Evolutionary conservation across 2,329 filamentous ascomycete genomes (phyloP).

Genomic region (Coniella lustricola): DNA sequence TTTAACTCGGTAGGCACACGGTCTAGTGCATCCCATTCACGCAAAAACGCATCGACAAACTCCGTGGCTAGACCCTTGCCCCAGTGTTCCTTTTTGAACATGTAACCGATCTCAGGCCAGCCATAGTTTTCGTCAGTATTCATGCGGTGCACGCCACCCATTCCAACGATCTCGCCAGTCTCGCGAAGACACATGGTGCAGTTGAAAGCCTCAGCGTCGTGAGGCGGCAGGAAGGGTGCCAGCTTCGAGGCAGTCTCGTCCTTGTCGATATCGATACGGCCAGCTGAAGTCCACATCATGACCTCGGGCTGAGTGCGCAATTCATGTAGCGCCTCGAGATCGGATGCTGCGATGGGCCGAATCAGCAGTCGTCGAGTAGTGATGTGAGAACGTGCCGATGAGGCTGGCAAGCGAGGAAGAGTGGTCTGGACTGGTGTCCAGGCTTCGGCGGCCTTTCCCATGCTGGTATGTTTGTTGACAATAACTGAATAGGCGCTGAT

Average conservation of each 20-base stretch:
- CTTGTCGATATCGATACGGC: constrained; percentile 33
- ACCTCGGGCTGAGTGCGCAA: constrained; percentile 53
- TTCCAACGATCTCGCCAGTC: constrained; percentile 45
- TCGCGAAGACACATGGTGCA: constrained; percentile 43
- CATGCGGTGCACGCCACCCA: constrained; percentile 36
- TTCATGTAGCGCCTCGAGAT: constrained; percentile 42
- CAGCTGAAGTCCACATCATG: constrained; percentile 48
- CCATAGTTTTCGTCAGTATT: constrained; percentile 17
- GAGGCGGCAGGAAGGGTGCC: constrained; percentile 36
- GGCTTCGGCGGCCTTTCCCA: neutral
- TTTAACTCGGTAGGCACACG: constrained; percentile 36
- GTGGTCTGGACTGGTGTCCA: constrained; percentile 6
- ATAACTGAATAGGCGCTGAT: too few relatives aligned
- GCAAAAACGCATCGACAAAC: constrained; percentile 41
- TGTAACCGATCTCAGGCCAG: constrained; percentile 55
- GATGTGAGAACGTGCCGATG: neutral
- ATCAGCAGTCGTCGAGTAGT: constrained; percentile 8
- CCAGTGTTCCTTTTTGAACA: constrained; percentile 47
- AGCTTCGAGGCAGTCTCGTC: constrained; percentile 37
- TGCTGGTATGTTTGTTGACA: too few relatives aligned
- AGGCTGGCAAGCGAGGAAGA: neutral
- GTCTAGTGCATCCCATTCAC: constrained; percentile 42
- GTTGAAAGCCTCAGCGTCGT: constrained; percentile 47
- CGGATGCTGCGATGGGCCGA: constrained; percentile 20
- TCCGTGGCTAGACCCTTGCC: constrained; percentile 51